These are phyloP conservation scores for Marasmius oreades DNA, from an alignment of 1,284 basidiomycete species.

Conservation along the genomic window DNA sequence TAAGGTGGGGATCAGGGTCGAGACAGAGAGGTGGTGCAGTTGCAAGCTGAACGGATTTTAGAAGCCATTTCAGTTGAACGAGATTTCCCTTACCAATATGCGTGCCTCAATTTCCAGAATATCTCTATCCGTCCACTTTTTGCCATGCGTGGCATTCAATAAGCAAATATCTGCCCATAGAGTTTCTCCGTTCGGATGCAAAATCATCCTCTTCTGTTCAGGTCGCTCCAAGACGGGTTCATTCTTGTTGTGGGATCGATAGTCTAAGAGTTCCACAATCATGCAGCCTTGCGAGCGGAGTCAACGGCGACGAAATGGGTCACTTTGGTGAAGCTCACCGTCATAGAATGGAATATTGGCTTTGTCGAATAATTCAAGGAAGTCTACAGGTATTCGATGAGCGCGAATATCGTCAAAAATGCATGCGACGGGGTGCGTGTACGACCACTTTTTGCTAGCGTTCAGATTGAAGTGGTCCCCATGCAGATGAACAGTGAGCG, in stretches of 20 bases:
- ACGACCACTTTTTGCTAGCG: slow-evolving; percentile 71
- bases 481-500: slow-evolving; percentile 72
- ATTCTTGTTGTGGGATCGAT: slow-evolving; percentile 52
- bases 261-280: slow-evolving; percentile 76
- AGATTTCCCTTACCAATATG: slow-evolving; percentile 49
- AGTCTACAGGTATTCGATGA: slow-evolving; percentile 77
- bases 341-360: slow-evolving; percentile 74
- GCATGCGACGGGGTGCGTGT: slow-evolving; percentile 75
- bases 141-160: slow-evolving; percentile 53
- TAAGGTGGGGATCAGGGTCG: slow-evolving; percentile 69
- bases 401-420: slow-evolving; percentile 76
- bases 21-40: slow-evolving; percentile 72
- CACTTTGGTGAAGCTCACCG: slow-evolving; percentile 37
- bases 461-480: slow-evolving; percentile 77
- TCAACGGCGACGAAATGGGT: background rate
- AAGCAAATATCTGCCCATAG: slow-evolving; percentile 73
- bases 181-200: slow-evolving; percentile 71
- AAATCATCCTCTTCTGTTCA: slow-evolving; percentile 61
- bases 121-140: slow-evolving; percentile 64
- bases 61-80: background rate
- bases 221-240: slow-evolving; percentile 54
- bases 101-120: slow-evolving; percentile 69
- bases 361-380: slow-evolving; percentile 70
- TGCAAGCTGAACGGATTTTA: slow-evolving; percentile 45
- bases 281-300: slow-evolving; percentile 58